Evolutionary conservation across 106 monocot genomes (phyloP).

Genomic region (Cymbidium sinense): DNA sequence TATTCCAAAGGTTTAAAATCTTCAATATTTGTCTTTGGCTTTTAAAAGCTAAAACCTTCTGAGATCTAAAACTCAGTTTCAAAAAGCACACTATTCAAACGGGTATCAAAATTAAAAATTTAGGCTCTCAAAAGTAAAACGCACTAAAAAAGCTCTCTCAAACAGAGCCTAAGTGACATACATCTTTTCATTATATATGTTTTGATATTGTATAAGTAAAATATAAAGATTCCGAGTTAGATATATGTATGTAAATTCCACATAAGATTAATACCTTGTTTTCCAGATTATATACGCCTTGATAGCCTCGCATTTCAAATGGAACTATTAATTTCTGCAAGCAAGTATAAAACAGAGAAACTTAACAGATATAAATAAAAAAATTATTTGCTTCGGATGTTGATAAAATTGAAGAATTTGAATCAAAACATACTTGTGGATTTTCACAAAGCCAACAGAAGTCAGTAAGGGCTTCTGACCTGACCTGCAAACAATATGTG

Average conservation of each 20-base stretch:
- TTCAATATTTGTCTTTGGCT: no score
- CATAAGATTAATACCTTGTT: slow-evolving; percentile 17
- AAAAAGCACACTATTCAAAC: no score
- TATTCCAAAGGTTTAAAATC: no score
- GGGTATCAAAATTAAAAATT: no score
- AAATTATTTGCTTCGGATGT: background rate
- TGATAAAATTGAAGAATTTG: background rate
- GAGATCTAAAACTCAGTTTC: no score
- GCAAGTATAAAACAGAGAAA: background rate
- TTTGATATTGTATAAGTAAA: no score
- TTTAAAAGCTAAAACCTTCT: no score
- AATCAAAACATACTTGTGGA: slow-evolving; percentile 43
- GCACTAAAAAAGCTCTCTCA: no score
- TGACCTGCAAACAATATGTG: slow-evolving; percentile 44
- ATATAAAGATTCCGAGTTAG: background rate
- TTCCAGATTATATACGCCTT: slow-evolving; percentile 82
- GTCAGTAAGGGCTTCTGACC: slow-evolving; percentile 68
- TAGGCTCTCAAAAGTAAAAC: slow-evolving; percentile 89
- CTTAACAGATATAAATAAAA: no score
- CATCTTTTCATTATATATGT: no score
- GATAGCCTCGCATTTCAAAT: slow-evolving; percentile 90
- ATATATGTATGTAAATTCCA: no score
- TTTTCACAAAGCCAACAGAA: slow-evolving; percentile 97
- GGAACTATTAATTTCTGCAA: slow-evolving; percentile 73
- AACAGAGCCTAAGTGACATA: no score